Evolutionary conservation across 441 rosid genomes (phyloP), one percentile per base, ranked within the genome.

Genomic region (Brassica balearica): DNA sequence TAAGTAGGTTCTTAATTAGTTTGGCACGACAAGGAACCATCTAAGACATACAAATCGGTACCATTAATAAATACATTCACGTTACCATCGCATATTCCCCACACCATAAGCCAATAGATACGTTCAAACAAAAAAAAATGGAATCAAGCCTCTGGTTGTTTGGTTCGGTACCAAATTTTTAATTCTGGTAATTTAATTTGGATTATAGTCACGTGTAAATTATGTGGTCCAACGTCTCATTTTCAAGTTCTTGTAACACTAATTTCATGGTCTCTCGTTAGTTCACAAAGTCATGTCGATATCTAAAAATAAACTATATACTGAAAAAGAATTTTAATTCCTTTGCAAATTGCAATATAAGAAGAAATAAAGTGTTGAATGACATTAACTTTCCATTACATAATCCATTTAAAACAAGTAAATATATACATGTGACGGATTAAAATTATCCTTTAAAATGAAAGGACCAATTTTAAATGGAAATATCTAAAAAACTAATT

Each of bases 401-500:
- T 17, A 46, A 32, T 8, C 20, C 38, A 74, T 79, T 74, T 69
- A 79, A 79, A 69, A 36, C 15, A 56, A 55, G 22, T 55, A 55
- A 55, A 55, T 55, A 55, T 55, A 55, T 15, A 55, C 60, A 55
- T 53, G 19, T 53, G 58, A 53, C 20, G 8, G 58, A 53, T 53
- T 14, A 53, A 14, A 19, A 41, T 3, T 41, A 41, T 41, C 48
- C 48, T 41, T 41, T 46, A 46, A 46, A 46, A 46, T 46, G 53
- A 46, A 11, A 46, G 53, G 53, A 46, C 1, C 53, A 46, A 14
- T 46, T 46, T 46, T 46, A 12, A 12, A 46, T 46, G 5, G 53
- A 46, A 46, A 46, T 11, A 4, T 11, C 6, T 10, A 46, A 1
- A 1, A 46, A 46, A 46, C 4, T 1, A 11, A 11, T 12, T 46